Base-by-base conservation (phyloP, 371 early-diverging fungal species). In the Haplosporangium sp. region DNA sequence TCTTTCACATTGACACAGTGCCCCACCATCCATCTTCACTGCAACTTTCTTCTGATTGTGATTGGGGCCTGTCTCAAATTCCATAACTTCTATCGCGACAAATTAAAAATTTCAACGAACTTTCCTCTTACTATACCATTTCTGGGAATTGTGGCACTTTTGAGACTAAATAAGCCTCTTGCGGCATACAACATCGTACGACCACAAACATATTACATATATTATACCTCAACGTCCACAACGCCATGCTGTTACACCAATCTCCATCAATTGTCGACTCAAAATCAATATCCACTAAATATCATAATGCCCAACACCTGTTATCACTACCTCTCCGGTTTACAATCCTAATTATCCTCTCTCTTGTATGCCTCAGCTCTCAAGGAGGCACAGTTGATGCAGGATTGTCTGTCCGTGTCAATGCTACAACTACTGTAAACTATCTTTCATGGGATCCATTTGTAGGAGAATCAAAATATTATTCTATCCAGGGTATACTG, bases 361-460 rank as follows among this genome's bases (percentile, higher is more conserved):
- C 48, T 17, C 50, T 70, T 39, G 11, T 56, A 19, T 57, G 74
- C 45, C 58, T 72, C 62, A 34, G 35, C 27, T 65, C 65, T 47
- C 15, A 61, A 7, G 20, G 17, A 56, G 66, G 70, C 27, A 34
- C 65, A 47, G 69, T 56, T 6, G 81, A 74, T 4, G 81, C 81
- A 11, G 72, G 63, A 2, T 39, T 81, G 40, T 71, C 74, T 0
- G 72, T 81, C 9, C 67, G 65, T 4, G 45, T 55, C 4, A 61
- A 65, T 20, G 45, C 55, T 38, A n/a, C 69, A 0, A 71, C 35
- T 0, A 68, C 65, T 1, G 52, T 71, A 37, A 59, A 67, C 40
- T 71, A 53, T 61, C 63, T 58, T 15, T 56, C 72, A 2, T 81
- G 72, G 71, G 81, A 81, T 40, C 81, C 81, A 4, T 71, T 74